phyloP scores from a whole-genome alignment of 2,329 filamentous ascomycete species.

The Colletotrichum spinosum region DNA sequence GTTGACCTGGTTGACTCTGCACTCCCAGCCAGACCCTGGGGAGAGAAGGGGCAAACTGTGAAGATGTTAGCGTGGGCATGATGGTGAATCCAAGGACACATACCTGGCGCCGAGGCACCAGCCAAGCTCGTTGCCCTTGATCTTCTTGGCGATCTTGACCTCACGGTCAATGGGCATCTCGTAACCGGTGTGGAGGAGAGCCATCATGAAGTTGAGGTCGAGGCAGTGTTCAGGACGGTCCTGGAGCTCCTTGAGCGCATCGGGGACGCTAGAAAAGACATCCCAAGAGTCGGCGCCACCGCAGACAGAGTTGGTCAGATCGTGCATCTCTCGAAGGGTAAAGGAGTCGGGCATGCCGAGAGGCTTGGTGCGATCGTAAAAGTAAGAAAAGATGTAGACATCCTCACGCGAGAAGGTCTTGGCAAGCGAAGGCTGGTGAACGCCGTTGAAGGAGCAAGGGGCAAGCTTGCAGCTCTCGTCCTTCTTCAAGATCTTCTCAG shows the following conservation, averaged over 20 bases:
- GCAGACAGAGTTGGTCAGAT: slow-evolving; percentile 87
- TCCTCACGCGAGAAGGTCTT: slow-evolving; percentile 95
- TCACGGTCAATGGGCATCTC: slow-evolving; percentile 98
- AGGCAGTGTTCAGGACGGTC: slow-evolving; percentile 92
- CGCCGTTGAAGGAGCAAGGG: slow-evolving; percentile 98
- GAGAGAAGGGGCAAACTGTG: slow-evolving; percentile 83
- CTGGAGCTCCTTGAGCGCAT: slow-evolving; percentile 82
- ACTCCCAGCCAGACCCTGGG: slow-evolving; percentile 88
- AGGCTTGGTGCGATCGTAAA: slow-evolving; percentile 93
- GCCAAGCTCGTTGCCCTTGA: slow-evolving; percentile 94
- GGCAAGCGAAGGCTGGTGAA: slow-evolving; percentile 90
- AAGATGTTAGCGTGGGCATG: slow-evolving; percentile 49
- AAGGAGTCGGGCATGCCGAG: slow-evolving; percentile 99
- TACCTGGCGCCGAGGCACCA: slow-evolving; percentile 98
- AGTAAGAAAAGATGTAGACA: slow-evolving; percentile 97
- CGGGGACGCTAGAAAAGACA: slow-evolving; percentile 80
- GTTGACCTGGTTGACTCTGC: slow-evolving; percentile 82
- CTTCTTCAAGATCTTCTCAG: slow-evolving; percentile 92
- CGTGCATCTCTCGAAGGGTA: slow-evolving; percentile 88
- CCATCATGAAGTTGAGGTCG: slow-evolving; percentile 96
- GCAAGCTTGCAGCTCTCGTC: slow-evolving; percentile 82
- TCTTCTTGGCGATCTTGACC: slow-evolving; percentile 98
- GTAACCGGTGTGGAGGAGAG: slow-evolving; percentile 92
- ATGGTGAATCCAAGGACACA: slow-evolving; percentile 46
- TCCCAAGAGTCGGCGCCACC: slow-evolving; percentile 82